These are phyloP conservation scores for Moricandia moricandioides DNA, from an alignment of 345 rosid genomes.

Conservation along the genomic window DNA sequence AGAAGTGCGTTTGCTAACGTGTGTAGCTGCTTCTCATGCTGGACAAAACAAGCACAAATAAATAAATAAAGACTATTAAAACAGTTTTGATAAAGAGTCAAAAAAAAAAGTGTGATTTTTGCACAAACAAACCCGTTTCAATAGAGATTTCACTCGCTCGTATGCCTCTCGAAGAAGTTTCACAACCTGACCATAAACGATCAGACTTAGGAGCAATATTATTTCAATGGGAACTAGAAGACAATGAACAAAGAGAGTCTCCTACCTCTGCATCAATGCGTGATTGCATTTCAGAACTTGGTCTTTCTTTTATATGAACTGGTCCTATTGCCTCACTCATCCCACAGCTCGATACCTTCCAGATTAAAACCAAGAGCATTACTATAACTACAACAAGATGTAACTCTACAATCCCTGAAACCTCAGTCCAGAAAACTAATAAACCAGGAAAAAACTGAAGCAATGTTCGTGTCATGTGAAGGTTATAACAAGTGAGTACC, in stretches of 20 bases:
- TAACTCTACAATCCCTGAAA: background rate
- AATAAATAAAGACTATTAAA: background rate
- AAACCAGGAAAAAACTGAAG: background rate
- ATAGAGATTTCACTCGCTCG: constrained; percentile 76
- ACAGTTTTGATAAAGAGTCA: background rate
- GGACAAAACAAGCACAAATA: constrained; percentile 18
- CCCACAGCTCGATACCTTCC: constrained; percentile 87
- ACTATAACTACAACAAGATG: constrained; percentile 1
- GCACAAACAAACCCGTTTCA: constrained; percentile 74
- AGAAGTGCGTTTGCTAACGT: constrained; percentile 86
- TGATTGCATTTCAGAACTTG: constrained; percentile 96
- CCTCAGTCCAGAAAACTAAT: background rate
- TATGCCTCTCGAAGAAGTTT: constrained; percentile 93
- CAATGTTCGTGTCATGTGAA: background rate
- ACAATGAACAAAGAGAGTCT: constrained; percentile 33
- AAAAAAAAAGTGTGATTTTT: background rate
- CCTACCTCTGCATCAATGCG: constrained; percentile 88
- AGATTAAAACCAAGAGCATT: background rate
- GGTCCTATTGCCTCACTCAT: constrained; percentile 95
- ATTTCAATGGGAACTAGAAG: background rate
- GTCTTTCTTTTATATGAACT: constrained; percentile 84
- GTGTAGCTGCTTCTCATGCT: constrained; percentile 96
- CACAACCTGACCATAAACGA: constrained; percentile 61
- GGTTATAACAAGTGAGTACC: constrained; percentile 45
- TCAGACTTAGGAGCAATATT: background rate